Evolutionary conservation across 805 yeast genomes (phyloP), one percentile per base, ranked within the genome.

Genomic region (Kluyveromyces wickerhamii): DNA sequence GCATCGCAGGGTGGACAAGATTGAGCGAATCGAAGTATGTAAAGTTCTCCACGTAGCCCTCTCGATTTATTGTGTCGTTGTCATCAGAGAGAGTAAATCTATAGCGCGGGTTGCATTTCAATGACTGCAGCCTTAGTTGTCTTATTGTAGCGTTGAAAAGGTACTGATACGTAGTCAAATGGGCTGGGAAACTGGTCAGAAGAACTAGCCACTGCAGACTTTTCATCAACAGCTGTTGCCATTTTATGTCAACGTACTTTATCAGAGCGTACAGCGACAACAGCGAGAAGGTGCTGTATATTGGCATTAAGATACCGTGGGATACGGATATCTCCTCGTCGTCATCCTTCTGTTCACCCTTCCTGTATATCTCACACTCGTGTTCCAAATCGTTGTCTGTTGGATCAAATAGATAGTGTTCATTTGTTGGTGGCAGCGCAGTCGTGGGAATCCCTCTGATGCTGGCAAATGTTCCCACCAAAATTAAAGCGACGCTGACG

Each of bases 291-390:
- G 69, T 67, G 4, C 72, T 69, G 5, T 64, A 10, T 4, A 74
- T 36, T 0, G 81, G 80, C 49, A 72, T 45, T 3, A 54, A 12
- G 4, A 63, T 25, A 0, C 69, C 77, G 29, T 51, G 59, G 32
- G 45, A 52, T 14, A 48, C 57, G 31, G 40, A 42, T 15, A 48
- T 18, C 9, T 29, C 24, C 7, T 37, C 25, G 12, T 17, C 12
- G 18, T 10, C 11, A 12, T 10, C 24, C 6, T n/a, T 25, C 16
- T 21, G 13, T 15, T 43, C 49, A 18, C 47, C 49, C 8, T 52
- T 44, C 3, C 40, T 32, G 7, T 33, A 25, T 5, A 44, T 44
- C 7, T 41, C 42, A 20, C 47, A 50, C 10, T 44, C 50, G 7
- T 41, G 43, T 13, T 36, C 39, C 8, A 41, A 25, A 41, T 65